Conservation (phyloP, 2,329 filamentous ascomycete genomes). For the Colletotrichum spaethianum region DNA sequence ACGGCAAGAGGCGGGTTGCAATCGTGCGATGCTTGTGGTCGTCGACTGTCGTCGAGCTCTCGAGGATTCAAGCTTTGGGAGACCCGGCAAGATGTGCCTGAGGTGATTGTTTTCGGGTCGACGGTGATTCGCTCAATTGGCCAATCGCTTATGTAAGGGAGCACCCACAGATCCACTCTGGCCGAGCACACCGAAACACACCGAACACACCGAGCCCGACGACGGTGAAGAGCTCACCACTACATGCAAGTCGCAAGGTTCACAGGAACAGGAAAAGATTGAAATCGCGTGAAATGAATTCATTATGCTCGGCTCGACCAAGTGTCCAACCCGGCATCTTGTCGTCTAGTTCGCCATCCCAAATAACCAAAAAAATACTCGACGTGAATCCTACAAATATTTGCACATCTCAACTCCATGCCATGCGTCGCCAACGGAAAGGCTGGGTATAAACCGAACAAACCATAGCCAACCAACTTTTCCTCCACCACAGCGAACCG, state of each 20-base stretch:
- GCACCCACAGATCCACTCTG: not conserved
- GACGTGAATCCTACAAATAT: slow-evolving; percentile 32
- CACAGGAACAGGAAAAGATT: not conserved
- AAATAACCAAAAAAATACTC: slow-evolving; percentile 8
- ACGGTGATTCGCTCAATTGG: slow-evolving; percentile 39
- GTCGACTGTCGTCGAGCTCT: slow-evolving; percentile 30
- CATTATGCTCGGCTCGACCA: not conserved
- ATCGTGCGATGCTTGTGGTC: slow-evolving; percentile 1
- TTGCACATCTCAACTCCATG: slow-evolving; percentile 43
- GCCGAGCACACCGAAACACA: slow-evolving; percentile 19
- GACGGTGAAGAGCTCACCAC: not conserved
- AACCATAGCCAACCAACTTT: slow-evolving; percentile 40
- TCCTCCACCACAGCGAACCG: slow-evolving; percentile 17
- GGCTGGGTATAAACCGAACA: slow-evolving; percentile 42
- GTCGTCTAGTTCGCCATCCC: slow-evolving; percentile 6
- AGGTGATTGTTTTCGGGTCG: slow-evolving; percentile 35
- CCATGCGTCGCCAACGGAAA: slow-evolving; percentile 41
- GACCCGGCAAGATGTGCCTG: slow-evolving; percentile 12
- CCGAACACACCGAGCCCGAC: not conserved
- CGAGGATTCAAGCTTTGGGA: slow-evolving; percentile 34
- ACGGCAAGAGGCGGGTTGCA: slow-evolving; percentile 18
- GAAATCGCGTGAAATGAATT: not conserved
- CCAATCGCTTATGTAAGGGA: slow-evolving; percentile 24
- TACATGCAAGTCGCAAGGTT: too few relatives aligned
- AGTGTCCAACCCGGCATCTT: not conserved